Percentiles rank a stretch among this genome's conserved stretches.
Conservation (phyloP, 1,284 basidiomycete species). For the Abortiporus biennis region DNA sequence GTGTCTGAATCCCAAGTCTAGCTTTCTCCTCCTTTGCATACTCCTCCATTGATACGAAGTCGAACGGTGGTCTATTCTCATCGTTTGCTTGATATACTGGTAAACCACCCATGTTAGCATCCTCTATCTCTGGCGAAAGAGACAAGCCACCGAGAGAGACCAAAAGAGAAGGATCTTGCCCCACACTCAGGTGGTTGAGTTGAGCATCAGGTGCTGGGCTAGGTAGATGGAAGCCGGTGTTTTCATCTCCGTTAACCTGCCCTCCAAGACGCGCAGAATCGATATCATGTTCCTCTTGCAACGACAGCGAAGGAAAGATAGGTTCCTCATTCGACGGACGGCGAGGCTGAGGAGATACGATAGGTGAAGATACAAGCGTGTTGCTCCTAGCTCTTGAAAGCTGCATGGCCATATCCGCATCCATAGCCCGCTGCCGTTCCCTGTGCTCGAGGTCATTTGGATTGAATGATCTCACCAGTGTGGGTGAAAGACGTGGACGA, state of each 20-base stretch:
- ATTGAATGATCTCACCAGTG: slow-evolving; percentile 54
- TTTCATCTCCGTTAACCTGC: slow-evolving; percentile 11
- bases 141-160: slow-evolving; percentile 26
- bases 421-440: slow-evolving; percentile 80
- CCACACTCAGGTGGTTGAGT: slow-evolving; percentile 32
- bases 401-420: slow-evolving; percentile 81
- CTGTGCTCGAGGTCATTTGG: slow-evolving; percentile 62
- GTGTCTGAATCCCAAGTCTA: slow-evolving; percentile 42
- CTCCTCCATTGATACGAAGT: slow-evolving; percentile 77
- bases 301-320: slow-evolving; percentile 34
- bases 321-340: slow-evolving; percentile 17
- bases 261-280: slow-evolving; percentile 35
- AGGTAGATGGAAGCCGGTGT: slow-evolving; percentile 20
- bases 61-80: slow-evolving; percentile 45
- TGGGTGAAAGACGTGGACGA: slow-evolving; percentile 56
- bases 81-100: slow-evolving; percentile 61
- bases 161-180: slow-evolving; percentile 45
- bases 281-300: slow-evolving; percentile 39
- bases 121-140: slow-evolving; percentile 19
- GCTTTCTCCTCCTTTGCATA: slow-evolving; percentile 73
- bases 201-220: slow-evolving; percentile 20
- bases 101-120: slow-evolving; percentile 35
- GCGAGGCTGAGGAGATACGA: slow-evolving; percentile 17
- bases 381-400: slow-evolving; percentile 69
- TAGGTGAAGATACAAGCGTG: slow-evolving; percentile 37